Conservation (phyloP, 768 basidiomycete genomes). For the Hydnomerulius pinastri region DNA sequence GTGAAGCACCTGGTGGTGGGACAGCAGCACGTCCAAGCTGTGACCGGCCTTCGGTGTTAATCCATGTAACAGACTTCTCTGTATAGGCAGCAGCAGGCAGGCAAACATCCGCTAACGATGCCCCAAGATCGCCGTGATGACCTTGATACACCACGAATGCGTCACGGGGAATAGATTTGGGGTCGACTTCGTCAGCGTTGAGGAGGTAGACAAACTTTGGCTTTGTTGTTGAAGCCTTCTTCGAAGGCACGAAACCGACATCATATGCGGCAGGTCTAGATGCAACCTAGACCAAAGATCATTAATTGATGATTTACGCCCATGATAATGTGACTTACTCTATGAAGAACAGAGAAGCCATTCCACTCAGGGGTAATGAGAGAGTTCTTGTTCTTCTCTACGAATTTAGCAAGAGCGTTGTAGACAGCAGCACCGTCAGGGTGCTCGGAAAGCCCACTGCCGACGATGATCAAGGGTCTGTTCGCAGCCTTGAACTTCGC, state of each 20-base stretch:
- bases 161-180: slow-evolving; percentile 81
- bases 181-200: slow-evolving; percentile 93
- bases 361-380: slow-evolving; percentile 93
- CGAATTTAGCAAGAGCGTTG: slow-evolving; percentile 76
- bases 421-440: slow-evolving; percentile 79
- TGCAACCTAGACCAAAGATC: slow-evolving; percentile 56
- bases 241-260: slow-evolving; percentile 87
- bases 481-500: slow-evolving; percentile 88
- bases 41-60: slow-evolving; percentile 94
- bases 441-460: slow-evolving; percentile 84
- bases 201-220: slow-evolving; percentile 97
- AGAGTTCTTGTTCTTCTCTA: slow-evolving; percentile 71
- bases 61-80: slow-evolving; percentile 88
- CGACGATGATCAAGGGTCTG: slow-evolving; percentile 90
- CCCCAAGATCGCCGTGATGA: slow-evolving; percentile 96
- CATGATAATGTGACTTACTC: slow-evolving; percentile 49
- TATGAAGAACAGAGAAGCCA: slow-evolving; percentile 89
- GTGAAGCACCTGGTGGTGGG: slow-evolving; percentile 87
- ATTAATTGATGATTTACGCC: not conserved
- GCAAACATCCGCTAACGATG: slow-evolving; percentile 96
- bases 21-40: slow-evolving; percentile 93
- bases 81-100: slow-evolving; percentile 93
- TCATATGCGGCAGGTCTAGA: slow-evolving; percentile 96
- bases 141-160: slow-evolving; percentile 99
- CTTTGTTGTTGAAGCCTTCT: slow-evolving; percentile 68